phyloP scores from a whole-genome alignment of 352 stramenopile species.

The Phytophthora citrophthora region DNA sequence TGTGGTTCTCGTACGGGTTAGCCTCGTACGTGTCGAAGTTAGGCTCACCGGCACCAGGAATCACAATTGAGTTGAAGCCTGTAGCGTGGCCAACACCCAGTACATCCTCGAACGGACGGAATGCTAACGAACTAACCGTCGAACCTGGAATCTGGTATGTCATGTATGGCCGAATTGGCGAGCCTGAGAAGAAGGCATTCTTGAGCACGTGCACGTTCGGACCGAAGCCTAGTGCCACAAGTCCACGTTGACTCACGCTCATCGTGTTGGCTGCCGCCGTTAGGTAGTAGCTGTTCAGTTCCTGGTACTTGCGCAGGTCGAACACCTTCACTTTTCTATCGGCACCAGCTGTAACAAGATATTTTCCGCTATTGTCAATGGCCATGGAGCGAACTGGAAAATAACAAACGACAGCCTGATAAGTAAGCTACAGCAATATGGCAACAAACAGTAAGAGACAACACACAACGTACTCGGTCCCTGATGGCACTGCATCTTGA shows the following conservation, averaged over 20 bases:
- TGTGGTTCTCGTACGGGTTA: constrained; percentile 97
- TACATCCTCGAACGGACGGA: constrained; percentile 98
- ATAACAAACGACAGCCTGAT: constrained; percentile 7
- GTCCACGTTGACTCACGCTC: constrained; percentile 96
- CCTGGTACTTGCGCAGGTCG: constrained; percentile 97
- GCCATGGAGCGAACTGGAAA: constrained; percentile 88
- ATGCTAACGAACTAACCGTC: constrained; percentile 91
- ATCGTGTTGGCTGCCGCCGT: constrained; percentile 86
- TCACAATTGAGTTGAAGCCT: constrained; percentile 88
- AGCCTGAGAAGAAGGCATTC: constrained; percentile 79
- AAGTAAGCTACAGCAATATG: constrained; percentile 9
- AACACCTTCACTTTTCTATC: constrained; percentile 98
- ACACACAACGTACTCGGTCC: constrained; percentile 85
- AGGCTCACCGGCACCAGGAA: constrained; percentile 96
- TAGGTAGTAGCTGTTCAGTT: constrained; percentile 95
- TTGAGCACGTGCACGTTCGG: constrained; percentile 93
- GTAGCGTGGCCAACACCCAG: constrained; percentile 93
- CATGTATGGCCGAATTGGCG: constrained; percentile 88
- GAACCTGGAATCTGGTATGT: constrained; percentile 87
- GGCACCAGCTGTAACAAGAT: constrained; percentile 96
- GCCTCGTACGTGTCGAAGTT: constrained; percentile 99
- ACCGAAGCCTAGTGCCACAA: constrained; percentile 95
- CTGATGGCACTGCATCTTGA: constrained; percentile 98
- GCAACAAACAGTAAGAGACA: not conserved
- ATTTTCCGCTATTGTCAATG: constrained; percentile 93